These are phyloP conservation scores for Tylopilus intermedius DNA, from an alignment of 768 basidiomycete species.

Conservation along the genomic window DNA sequence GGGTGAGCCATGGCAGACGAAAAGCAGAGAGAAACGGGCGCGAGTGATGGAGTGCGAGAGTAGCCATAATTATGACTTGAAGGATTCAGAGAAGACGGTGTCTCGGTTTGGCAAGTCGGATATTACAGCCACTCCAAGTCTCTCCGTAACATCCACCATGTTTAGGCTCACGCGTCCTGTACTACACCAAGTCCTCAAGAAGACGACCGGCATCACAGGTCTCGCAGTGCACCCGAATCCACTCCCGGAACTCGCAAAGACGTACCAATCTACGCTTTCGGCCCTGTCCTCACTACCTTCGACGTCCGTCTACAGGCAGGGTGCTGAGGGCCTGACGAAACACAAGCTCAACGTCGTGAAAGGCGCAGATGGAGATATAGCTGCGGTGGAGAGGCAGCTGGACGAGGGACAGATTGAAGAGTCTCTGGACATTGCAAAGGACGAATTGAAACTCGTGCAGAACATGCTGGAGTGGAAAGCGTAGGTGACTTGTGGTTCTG, in stretches of 20 bases:
- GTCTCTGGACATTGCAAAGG: slow-evolving; percentile 73
- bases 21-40: slow-evolving; percentile 23
- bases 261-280: slow-evolving; percentile 74
- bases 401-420: slow-evolving; percentile 87
- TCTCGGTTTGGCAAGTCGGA: background rate
- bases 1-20: slow-evolving; percentile 23
- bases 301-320: slow-evolving; percentile 85
- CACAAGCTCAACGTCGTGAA: slow-evolving; percentile 74
- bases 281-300: slow-evolving; percentile 67
- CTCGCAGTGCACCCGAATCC: slow-evolving; percentile 81
- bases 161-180: slow-evolving; percentile 73
- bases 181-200: slow-evolving; percentile 58
- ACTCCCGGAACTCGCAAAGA: slow-evolving; percentile 67
- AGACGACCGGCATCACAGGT: slow-evolving; percentile 83
- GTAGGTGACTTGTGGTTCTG: slow-evolving; percentile 47
- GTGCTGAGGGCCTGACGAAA: slow-evolving; percentile 78
- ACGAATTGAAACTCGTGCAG: slow-evolving; percentile 69
- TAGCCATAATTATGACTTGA: slow-evolving; percentile 33
- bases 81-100: background rate
- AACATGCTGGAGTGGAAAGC: slow-evolving; percentile 96
- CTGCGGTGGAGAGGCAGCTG: slow-evolving; percentile 65
- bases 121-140: slow-evolving; percentile 9
- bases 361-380: slow-evolving; percentile 60
- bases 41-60: slow-evolving; percentile 34
- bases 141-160: slow-evolving; percentile 43